A percentile compares a stretch with the other conserved stretches of the same genome.
Conservation (phyloP, 305 asterid species). For the Fraxinus greggii region DNA sequence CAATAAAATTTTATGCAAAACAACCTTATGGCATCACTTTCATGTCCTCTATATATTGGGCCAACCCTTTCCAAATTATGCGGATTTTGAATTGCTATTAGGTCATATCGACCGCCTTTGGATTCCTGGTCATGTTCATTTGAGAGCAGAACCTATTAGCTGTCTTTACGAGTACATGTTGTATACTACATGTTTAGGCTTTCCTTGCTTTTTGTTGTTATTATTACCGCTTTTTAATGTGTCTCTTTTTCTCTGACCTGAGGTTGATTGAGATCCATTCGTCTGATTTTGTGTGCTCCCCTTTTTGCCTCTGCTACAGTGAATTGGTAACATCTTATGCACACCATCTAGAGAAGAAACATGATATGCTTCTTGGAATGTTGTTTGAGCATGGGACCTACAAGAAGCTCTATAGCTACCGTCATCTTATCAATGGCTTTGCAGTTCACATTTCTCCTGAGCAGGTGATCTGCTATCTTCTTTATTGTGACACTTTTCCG, state of each 20-base stretch:
- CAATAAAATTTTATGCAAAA: neutral
- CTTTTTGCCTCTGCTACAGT: conserved; percentile 45
- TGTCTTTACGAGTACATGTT: neutral
- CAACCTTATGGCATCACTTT: neutral
- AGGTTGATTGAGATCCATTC: neutral
- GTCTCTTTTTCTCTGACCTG: neutral
- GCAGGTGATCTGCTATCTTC: conserved; percentile 62
- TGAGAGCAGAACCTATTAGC: neutral
- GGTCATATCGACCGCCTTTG: neutral
- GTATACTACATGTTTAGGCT: neutral
- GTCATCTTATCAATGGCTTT: conserved; percentile 62
- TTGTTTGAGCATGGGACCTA: conserved; percentile 65
- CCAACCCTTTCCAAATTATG: neutral
- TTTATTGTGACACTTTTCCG: neutral
- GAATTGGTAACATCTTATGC: conserved; percentile 69
- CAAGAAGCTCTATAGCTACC: conserved; percentile 59
- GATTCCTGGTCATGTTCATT: neutral
- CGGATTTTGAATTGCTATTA: neutral
- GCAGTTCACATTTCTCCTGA: conserved; percentile 61
- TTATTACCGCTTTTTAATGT: neutral
- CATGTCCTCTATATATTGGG: neutral
- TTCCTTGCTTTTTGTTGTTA: neutral
- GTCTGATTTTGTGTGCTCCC: neutral
- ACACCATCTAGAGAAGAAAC: conserved; percentile 75
- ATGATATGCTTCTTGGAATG: conserved; percentile 92